Conservation (phyloP, 2,329 filamentous ascomycete genomes). For the Cladosporium sp. region DNA sequence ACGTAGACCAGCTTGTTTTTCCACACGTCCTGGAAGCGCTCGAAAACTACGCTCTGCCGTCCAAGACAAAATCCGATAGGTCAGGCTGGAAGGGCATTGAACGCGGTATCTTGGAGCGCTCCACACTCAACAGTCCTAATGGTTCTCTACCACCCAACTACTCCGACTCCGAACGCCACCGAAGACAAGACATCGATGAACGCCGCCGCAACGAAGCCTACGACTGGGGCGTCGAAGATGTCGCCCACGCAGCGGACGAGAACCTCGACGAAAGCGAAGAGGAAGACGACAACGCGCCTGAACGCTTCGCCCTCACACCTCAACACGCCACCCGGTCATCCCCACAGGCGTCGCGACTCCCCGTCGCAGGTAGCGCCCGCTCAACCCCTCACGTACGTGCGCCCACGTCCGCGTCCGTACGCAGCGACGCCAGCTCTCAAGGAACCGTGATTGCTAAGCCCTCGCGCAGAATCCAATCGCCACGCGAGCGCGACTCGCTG, state of each 20-base stretch:
- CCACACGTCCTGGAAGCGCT: conserved; percentile 86
- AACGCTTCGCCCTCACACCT: conserved; percentile 10
- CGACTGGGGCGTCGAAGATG: conserved; percentile 16
- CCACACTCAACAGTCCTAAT: conserved; percentile 13
- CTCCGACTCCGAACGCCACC: conserved; percentile 22
- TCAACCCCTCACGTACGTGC: conserved; percentile 4
- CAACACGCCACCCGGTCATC: neutral
- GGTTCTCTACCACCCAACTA: conserved; percentile 24
- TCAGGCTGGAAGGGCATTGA: conserved; percentile 9
- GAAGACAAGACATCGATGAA: conserved; percentile 12
- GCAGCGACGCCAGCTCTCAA: conserved; percentile 10
- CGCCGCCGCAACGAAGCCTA: conserved; percentile 15
- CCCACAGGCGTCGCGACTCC: neutral
- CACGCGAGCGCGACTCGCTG: conserved; percentile 3
- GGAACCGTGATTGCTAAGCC: conserved; percentile 11
- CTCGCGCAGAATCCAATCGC: conserved; percentile 10
- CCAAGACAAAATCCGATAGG: conserved; percentile 19
- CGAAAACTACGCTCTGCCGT: conserved; percentile 51
- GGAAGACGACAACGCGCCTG: conserved; percentile 15
- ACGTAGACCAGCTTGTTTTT: conserved; percentile 79
- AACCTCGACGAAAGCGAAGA: conserved; percentile 26
- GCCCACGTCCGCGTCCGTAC: conserved; percentile 7
- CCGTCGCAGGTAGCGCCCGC: neutral
- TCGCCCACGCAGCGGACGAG: conserved; percentile 19
- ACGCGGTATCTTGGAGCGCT: conserved; percentile 17